These are phyloP conservation scores for Ophiostoma perfectum DNA, from an alignment of 2,329 filamentous ascomycete genomes.

Conservation along the genomic window DNA sequence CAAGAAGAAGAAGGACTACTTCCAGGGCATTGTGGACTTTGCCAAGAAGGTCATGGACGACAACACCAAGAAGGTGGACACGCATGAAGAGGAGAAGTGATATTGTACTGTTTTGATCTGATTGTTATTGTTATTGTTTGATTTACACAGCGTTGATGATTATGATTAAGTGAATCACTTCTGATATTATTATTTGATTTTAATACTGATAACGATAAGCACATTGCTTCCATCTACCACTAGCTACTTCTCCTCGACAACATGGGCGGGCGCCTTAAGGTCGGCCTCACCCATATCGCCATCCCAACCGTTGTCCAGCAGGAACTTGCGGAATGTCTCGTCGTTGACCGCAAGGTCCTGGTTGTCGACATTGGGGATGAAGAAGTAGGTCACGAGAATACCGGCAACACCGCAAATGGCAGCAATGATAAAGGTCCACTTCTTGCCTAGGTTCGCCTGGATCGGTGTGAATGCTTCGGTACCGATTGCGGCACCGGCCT, in stretches of 20 bases:
- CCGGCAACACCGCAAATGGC: constrained; percentile 25
- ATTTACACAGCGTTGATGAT: no score
- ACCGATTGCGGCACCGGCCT: constrained; percentile 47
- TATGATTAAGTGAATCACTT: no score
- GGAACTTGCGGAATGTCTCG: constrained; percentile 24
- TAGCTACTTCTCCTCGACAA: neutral
- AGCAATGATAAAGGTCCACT: constrained; percentile 26
- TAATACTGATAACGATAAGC: no score
- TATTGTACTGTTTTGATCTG: no score
- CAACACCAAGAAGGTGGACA: constrained; percentile 48
- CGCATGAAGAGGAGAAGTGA: constrained; percentile 27
- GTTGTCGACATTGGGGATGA: constrained; percentile 22
- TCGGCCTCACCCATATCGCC: constrained; percentile 26
- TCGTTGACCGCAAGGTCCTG: constrained; percentile 22
- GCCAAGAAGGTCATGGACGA: constrained; percentile 51
- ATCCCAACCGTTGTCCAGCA: constrained; percentile 23
- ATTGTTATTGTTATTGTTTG: neutral
- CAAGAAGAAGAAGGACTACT: constrained; percentile 27
- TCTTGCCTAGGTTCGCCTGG: constrained; percentile 24
- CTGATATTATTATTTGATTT: no score
- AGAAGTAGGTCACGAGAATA: constrained; percentile 24
- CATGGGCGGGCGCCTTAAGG: constrained; percentile 18
- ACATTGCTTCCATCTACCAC: no score
- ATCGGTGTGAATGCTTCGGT: constrained; percentile 32
- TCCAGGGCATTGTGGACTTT: constrained; percentile 41